Percentiles rank a stretch among this genome's conserved stretches.
Conservation (phyloP, 2,329 filamentous ascomycete genomes). For the Dactylellina sp. region DNA sequence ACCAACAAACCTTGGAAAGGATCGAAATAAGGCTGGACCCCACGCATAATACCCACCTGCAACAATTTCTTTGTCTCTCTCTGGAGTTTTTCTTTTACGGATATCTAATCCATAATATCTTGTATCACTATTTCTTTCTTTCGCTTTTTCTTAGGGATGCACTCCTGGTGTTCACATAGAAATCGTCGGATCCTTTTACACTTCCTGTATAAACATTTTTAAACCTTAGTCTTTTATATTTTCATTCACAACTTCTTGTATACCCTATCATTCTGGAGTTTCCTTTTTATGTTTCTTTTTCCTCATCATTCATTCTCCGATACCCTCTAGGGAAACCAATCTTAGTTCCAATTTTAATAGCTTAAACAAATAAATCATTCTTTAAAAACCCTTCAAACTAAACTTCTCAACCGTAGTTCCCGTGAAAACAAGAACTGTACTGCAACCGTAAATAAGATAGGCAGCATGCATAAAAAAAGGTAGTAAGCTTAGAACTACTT, state of each 20-base stretch:
- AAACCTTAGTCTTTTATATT: slow-evolving; percentile 17
- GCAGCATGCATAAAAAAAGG: too few relatives aligned
- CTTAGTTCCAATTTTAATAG: slow-evolving; percentile 28
- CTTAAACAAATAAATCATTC: slow-evolving; percentile 29
- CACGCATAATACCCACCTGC: slow-evolving; percentile 56
- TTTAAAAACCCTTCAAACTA: slow-evolving; percentile 33
- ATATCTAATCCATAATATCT: slow-evolving; percentile 36
- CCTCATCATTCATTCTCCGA: slow-evolving; percentile 42
- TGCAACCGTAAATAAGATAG: too few relatives aligned
- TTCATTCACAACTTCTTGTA: slow-evolving; percentile 37
- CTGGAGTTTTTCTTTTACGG: slow-evolving; percentile 22
- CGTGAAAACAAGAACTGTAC: neutral
- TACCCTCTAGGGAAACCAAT: slow-evolving; percentile 53
- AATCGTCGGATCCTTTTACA: slow-evolving; percentile 20
- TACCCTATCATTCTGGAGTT: slow-evolving; percentile 56
- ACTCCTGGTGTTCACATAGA: slow-evolving; percentile 55
- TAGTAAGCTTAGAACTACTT: too few relatives aligned
- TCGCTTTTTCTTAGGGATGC: slow-evolving; percentile 46
- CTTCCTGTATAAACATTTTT: slow-evolving; percentile 48
- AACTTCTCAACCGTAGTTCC: neutral
- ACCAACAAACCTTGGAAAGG: slow-evolving; percentile 50
- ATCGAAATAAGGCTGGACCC: slow-evolving; percentile 51
- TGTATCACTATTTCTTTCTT: slow-evolving; percentile 40
- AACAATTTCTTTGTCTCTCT: slow-evolving; percentile 19
- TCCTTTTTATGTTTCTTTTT: slow-evolving; percentile 24